A percentile compares a stretch with the other conserved stretches of the same genome.
These are phyloP conservation scores for Aspergillus carbonarius DNA, from an alignment of 2,329 filamentous ascomycete species.

Conservation along the genomic window DNA sequence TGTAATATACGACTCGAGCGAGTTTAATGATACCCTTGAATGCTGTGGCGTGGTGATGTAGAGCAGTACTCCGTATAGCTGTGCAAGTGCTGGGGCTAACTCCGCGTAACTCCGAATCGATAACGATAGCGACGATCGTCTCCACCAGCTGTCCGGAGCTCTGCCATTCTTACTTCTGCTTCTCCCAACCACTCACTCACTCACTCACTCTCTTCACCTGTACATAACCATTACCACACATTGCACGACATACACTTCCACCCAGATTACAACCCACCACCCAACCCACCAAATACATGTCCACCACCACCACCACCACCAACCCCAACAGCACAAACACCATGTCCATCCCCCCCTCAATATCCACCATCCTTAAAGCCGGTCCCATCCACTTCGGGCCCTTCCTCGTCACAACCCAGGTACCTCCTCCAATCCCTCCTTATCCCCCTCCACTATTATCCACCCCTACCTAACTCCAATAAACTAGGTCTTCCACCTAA, in stretches of 20 bases:
- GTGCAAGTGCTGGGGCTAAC: neutral
- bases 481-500: slow-evolving; percentile 78
- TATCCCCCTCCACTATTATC: neutral
- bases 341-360: slow-evolving; percentile 18
- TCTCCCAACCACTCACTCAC: neutral
- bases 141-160: neutral
- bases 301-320: neutral
- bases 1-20: slow-evolving; percentile 22
- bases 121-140: neutral
- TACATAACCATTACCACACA: neutral
- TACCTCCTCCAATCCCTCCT: slow-evolving; percentile 32
- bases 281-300: neutral
- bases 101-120: neutral
- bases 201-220: neutral
- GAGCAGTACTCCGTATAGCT: no score
- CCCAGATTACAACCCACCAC: neutral
- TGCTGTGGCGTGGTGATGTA: neutral
- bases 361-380: slow-evolving; percentile 30
- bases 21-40: slow-evolving; percentile 24
- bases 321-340: neutral
- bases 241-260: neutral
- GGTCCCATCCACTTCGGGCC: slow-evolving; percentile 67
- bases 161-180: neutral
- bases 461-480: neutral
- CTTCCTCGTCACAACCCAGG: slow-evolving; percentile 73